Conservation (phyloP, 139 green algal genomes). For the Mesostigma viride region DNA sequence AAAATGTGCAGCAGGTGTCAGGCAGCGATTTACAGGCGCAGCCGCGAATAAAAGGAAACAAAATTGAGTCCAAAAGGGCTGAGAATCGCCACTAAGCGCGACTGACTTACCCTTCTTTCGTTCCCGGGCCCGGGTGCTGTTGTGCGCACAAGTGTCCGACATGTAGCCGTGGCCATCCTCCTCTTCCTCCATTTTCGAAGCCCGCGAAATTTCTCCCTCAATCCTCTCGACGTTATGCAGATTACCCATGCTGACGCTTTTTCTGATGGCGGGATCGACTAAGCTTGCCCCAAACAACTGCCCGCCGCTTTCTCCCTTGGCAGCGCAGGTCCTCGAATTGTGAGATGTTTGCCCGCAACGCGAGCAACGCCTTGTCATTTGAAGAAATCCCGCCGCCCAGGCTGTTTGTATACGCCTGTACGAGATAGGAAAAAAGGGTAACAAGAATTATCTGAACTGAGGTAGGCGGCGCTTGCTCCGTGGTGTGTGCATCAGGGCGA, state of each 20-base stretch:
- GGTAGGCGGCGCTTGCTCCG: too few relatives aligned
- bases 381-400: too few relatives aligned
- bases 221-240: conserved; percentile 11
- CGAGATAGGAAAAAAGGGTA: too few relatives aligned
- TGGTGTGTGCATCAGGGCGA: too few relatives aligned
- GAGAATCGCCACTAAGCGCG: neutral
- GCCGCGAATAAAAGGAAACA: conserved; percentile 3
- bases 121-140: neutral
- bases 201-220: neutral
- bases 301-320: conserved; percentile 13
- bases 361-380: conserved; percentile 26
- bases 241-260: conserved; percentile 19
- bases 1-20: neutral
- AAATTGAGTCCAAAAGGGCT: neutral
- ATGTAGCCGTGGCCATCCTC: neutral
- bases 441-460: too few relatives aligned
- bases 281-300: neutral
- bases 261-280: conserved; percentile 11
- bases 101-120: neutral
- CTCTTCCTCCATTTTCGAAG: neutral
- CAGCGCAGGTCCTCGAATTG: conserved; percentile 26
- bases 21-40: neutral
- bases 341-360: conserved; percentile 21
- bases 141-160: neutral
- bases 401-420: too few relatives aligned